phyloP scores from a whole-genome alignment of 164 flowering plant species.

The Protea cynaroides region DNA sequence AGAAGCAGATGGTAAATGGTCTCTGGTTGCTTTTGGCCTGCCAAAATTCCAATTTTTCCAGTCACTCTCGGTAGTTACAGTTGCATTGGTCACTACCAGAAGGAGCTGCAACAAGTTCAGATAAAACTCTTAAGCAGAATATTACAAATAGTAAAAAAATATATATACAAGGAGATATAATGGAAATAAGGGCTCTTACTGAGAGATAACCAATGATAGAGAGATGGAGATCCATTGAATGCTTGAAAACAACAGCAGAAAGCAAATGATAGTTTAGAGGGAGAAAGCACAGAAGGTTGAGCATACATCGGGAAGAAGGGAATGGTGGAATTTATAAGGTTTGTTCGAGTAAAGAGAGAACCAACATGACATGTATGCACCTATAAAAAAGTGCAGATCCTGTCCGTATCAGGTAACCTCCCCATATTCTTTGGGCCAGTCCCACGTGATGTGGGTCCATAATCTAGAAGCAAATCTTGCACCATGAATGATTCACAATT shows the following conservation, averaged over 20 bases:
- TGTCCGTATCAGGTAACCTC: too few relatives aligned
- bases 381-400: too few relatives aligned
- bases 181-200: conserved; percentile 16
- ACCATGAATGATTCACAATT: too few relatives aligned
- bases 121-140: too few relatives aligned
- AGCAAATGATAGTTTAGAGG: not conserved
- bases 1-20: conserved; percentile 22
- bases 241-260: not conserved
- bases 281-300: not conserved
- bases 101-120: conserved; percentile 17
- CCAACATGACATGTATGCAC: too few relatives aligned
- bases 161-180: too few relatives aligned
- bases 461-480: too few relatives aligned
- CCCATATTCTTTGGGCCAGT: too few relatives aligned
- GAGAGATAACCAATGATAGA: conserved; percentile 20
- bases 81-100: conserved; percentile 20
- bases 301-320: not conserved
- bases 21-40: conserved; percentile 27
- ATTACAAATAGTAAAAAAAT: too few relatives aligned
- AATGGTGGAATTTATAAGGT: conserved; percentile 7
- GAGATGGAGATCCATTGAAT: conserved; percentile 25
- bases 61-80: conserved; percentile 21
- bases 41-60: conserved; percentile 41
- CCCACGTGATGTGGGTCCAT: too few relatives aligned
- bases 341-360: too few relatives aligned